Evolutionary conservation across 441 rosid species (phyloP).

Genomic region (Erodium texanum): DNA sequence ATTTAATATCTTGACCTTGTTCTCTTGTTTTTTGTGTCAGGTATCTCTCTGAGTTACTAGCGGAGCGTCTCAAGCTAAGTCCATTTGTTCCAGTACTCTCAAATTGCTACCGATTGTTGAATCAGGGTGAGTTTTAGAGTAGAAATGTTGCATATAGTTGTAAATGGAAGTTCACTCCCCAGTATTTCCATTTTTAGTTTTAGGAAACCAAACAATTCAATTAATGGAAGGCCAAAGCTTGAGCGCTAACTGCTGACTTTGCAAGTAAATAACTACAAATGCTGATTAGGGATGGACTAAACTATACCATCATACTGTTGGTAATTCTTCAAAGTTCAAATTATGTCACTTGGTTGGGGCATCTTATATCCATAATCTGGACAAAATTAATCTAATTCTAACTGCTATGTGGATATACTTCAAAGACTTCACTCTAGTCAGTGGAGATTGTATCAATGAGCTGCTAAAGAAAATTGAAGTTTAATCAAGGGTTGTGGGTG

Average conservation of each 20-base stretch:
- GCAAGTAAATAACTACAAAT: not conserved
- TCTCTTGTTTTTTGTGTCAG: conserved; percentile 29
- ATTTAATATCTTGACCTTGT: not conserved
- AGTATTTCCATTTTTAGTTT: not conserved
- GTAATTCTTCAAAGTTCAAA: too few relatives aligned
- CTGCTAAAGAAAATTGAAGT: too few relatives aligned
- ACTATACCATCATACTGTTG: not conserved
- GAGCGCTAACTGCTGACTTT: not conserved
- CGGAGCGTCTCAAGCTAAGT: conserved; percentile 63
- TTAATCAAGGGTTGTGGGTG: too few relatives aligned
- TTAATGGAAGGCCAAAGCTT: not conserved
- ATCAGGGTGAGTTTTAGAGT: conserved; percentile 52
- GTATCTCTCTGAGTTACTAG: conserved; percentile 67
- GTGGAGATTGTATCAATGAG: too few relatives aligned
- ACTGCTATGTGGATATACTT: too few relatives aligned
- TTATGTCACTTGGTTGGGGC: too few relatives aligned
- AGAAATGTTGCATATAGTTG: conserved; percentile 3
- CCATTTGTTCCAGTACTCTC: conserved; percentile 78
- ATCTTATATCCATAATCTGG: too few relatives aligned
- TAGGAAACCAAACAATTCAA: not conserved
- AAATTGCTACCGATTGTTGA: conserved; percentile 48
- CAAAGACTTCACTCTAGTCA: too few relatives aligned
- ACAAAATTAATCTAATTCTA: too few relatives aligned
- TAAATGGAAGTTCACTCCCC: not conserved
- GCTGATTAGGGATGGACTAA: not conserved